Evolutionary conservation across 345 rosid genomes (phyloP), one percentile per base, ranked within the genome.

Genomic region (Brassica cretica): DNA sequence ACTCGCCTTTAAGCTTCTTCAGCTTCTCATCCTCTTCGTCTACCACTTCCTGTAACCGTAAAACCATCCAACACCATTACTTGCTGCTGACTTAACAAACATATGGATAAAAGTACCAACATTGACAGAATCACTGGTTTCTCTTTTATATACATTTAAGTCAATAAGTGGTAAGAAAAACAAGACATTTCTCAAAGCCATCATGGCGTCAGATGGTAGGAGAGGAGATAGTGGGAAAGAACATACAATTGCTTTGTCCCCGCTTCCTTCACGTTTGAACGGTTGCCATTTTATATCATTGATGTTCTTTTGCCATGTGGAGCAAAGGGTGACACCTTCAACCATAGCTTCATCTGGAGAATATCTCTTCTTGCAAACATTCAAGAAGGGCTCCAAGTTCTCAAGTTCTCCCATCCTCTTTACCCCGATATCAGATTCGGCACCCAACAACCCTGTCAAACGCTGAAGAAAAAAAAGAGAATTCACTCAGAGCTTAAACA

Each of bases 331-430:
- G 24, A 49, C 66, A 64, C 91, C 97, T 83, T 87, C 79, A 7
- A 87, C 37, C 18, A 66, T 61, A 66, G 89, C 89, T 69, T 94
- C 95, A 24, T 86, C 83, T 0, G 64, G 69, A 21, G 86, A 44
- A 66, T 74, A 91, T 78, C 79, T 89, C 69, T 33, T 49, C 74
- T 87, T 88, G 85, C 92, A 90, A 4, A 86, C 81, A 29, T 82
- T 76, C 51, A 74, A 75, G 78, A 94, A 90, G 5, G 89, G 81
- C 80, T 82, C 15, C 55, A 49, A 44, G 89, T 11, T 46, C 58
- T 92, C 93, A 51, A 94, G 80, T 73, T 92, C 97, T 2, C 97
- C 97, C 97, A 94, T 86, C 73, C 98, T 88, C 81, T 88, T 92
- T 29, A 94, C 37, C 15, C 93, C 92, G 58, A 92, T 85, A 76